Evolutionary conservation across 495 filamentous ascomycete genomes (phyloP), one percentile per base, ranked within the genome.

Genomic region (Letharia columbiana): DNA sequence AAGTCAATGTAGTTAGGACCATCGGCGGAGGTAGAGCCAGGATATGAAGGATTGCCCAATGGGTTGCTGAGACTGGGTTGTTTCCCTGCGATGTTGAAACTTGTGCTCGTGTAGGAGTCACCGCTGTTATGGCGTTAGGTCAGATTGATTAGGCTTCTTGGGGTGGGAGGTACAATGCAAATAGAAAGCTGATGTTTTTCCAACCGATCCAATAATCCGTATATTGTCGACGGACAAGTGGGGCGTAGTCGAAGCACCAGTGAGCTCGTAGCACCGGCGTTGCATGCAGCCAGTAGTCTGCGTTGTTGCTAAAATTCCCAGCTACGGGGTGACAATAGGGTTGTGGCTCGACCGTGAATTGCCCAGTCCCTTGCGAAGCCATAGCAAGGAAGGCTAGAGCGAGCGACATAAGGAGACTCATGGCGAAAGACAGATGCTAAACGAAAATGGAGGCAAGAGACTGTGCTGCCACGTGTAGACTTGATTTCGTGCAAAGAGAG

Each of bases 31-130:
- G 83, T 83, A 59, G 75, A 77, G 45, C 83, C 83, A 71, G 60
- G 35, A 45, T 73, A 68, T 11, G 69, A 42, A 9, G 91, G 90
- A 73, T 93, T 96, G 35, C 91, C 91, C 66, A 94, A 78, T 0
- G 91, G 89, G 72, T 92, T 90, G 12, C 69, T 68, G 20, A 71
- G 56, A 28, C 82, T 81, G 10, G 91, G 89, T 64, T 89, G 85
- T 17, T 81, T 75, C 59, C 77, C 76, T 39, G 75, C 80, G 56
- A 81, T 73, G 71, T 89, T 82, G 77, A 94, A 96, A 61, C 83
- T 84, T 23, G 85, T 88, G 57, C 76, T 75, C 20, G 83, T 83
- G 70, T 88, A 90, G 4, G 85, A 87, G 71, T 89, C 82, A 15
- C 79, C 79, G 70, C 75, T 74, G 67, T 42, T 12, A 17, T 4